Conservation (phyloP, 2,329 filamentous ascomycete species). For the Trichoderma koningiopsis region DNA sequence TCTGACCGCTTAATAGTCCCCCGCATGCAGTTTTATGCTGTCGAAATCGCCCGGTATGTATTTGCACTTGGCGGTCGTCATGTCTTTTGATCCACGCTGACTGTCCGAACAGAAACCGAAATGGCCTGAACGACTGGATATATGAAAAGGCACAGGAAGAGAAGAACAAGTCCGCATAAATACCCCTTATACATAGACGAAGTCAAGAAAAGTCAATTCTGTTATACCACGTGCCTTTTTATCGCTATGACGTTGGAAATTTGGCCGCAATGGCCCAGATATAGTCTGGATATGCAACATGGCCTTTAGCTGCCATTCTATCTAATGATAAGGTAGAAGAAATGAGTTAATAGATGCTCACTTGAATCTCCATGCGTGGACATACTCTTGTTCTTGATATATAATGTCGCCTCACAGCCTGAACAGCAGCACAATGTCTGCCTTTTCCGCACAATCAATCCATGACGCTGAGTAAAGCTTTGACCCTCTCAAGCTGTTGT, state of each 20-base stretch:
- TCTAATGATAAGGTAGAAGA: neutral
- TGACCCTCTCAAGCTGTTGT: neutral
- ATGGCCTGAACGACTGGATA: conserved; percentile 94
- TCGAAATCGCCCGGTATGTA: conserved; percentile 50
- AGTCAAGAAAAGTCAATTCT: neutral
- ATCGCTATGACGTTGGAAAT: neutral
- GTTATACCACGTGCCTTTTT: neutral
- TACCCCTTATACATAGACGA: neutral
- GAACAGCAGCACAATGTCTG: too few relatives aligned
- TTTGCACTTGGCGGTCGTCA: neutral
- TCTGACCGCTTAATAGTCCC: conserved; percentile 45
- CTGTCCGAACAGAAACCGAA: conserved; percentile 68
- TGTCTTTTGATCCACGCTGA: conserved; percentile 15
- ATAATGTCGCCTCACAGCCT: neutral
- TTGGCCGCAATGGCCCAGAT: neutral
- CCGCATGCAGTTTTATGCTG: conserved; percentile 59
- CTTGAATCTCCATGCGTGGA: neutral
- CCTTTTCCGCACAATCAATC: neutral
- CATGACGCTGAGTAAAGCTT: neutral
- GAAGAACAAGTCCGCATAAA: conserved; percentile 40
- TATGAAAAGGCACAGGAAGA: conserved; percentile 77
- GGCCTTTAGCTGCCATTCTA: neutral
- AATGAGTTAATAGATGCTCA: neutral
- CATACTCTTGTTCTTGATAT: neutral
- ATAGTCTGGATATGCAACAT: neutral